A percentile compares a stretch with the other conserved stretches of the same genome.
These are phyloP conservation scores for Cladobotryum protrusum DNA, from an alignment of 2,329 filamentous ascomycete species.

Conservation along the genomic window DNA sequence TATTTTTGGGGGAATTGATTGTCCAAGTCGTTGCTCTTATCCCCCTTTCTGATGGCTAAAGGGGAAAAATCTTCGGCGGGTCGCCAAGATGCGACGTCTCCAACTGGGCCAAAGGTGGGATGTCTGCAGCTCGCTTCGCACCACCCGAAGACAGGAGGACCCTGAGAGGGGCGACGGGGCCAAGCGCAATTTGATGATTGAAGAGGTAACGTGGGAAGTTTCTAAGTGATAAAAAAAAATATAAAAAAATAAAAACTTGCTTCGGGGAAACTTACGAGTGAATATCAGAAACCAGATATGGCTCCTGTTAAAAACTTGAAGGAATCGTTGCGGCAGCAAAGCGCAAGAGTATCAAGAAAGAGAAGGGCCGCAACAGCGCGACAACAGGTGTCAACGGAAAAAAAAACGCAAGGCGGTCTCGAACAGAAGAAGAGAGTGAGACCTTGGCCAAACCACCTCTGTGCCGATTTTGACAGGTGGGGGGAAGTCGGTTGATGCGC, in stretches of 20 bases:
- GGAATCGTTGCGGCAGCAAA: conserved; percentile 4
- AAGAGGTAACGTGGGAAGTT: background rate
- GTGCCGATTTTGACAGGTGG: conserved; percentile 3
- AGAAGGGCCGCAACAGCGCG: conserved; percentile 2
- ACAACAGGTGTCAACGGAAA: background rate
- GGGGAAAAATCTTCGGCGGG: background rate
- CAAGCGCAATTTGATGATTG: too few species aligned
- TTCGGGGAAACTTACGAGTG: background rate
- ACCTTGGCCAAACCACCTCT: conserved; percentile 11
- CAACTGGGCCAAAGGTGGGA: background rate
- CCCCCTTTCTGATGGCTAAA: background rate
- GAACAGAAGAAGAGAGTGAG: conserved; percentile 5
- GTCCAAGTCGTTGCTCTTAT: background rate
- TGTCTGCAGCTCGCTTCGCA: background rate
- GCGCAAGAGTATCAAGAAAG: conserved; percentile 1
- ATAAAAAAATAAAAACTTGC: background rate
- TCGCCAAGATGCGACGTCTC: background rate
- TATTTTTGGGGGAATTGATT: background rate
- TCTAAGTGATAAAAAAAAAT: background rate
- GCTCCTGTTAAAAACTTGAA: background rate
- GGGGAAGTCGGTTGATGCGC: conserved; percentile 1
- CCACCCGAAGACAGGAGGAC: background rate
- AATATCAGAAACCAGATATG: background rate
- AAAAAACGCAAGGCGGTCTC: background rate
- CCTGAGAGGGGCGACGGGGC: background rate